Evolutionary conservation across 108 stramenopile species (phyloP), one percentile per base, ranked within the genome.

Genomic region (Thalassiosira profunda): DNA sequence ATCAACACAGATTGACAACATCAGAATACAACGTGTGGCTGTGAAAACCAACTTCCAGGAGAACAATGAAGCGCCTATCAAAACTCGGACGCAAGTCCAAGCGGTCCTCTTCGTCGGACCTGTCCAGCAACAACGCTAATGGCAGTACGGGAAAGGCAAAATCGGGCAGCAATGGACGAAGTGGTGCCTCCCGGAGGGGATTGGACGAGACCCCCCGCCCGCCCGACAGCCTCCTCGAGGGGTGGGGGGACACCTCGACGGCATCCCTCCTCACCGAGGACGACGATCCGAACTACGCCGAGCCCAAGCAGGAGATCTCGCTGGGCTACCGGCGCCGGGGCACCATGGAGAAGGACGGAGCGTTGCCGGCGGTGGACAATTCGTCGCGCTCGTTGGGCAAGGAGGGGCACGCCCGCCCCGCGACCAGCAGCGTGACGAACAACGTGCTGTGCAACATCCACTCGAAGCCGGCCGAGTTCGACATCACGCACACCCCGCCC

Each of bases 381-480:
- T 28, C 11, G 23, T 51, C 49, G 25, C 58, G 17, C n/a, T 9
- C 2, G 23, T 58, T 8, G 28, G 45, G 0, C 12, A 29, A 17
- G 31, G n/a, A 25, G 15, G 61, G 1, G 26, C 18, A 35, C 35
- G 24, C 18, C 26, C 17, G 69, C 23, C 69, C 69, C 4, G 33
- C 57, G 12, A 70, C 68, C 3, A 42, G 58, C 41, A 70, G 69
- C 29, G 44, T 73, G 23, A 54, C 61, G 35, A 56, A 52, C 55
- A 63, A 63, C 28, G 72, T 64, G 23, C 28, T 72, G 35, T 62
- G 61, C 42, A 73, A 73, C 37, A 63, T 73, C 53, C 62, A 73
- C 12, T 73, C 72, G 5, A 42, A 52, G 12, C 72, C 72, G 26
- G 17, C 40, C 14, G 72, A 63, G 28, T 73, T 63, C n/a, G 72